Percentiles rank a stretch among this genome's conserved stretches.
Conservation (phyloP, 139 green algal genomes). For the Deuterostichococcus epilithicus region DNA sequence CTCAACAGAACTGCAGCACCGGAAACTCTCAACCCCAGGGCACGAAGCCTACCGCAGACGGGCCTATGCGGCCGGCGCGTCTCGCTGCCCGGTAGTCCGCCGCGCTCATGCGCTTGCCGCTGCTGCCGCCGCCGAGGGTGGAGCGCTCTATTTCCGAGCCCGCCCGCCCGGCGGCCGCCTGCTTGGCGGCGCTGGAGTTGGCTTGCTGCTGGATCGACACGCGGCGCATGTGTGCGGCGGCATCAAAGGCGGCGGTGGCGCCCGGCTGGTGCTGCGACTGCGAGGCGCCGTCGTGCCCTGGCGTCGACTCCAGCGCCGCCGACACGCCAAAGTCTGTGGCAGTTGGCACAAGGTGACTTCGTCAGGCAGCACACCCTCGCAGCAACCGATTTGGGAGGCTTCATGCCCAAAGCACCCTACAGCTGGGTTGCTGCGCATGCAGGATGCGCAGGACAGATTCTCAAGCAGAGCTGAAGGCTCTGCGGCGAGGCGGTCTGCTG, state of each 20-base stretch:
- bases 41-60: neutral
- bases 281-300: neutral
- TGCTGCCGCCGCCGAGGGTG: neutral
- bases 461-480: no score
- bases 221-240: neutral
- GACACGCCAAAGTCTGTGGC: constrained; percentile 59
- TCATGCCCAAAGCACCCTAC: no score
- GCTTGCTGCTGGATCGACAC: neutral
- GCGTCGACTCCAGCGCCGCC: constrained; percentile 31
- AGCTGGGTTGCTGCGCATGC: no score
- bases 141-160: neutral
- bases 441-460: no score
- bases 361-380: no score
- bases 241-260: neutral
- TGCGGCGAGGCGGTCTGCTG: no score
- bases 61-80: neutral
- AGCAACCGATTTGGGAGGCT: no score
- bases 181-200: neutral
- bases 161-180: neutral
- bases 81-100: neutral
- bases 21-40: no score
- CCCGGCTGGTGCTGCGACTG: neutral
- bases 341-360: no score
- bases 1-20: no score
- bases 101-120: neutral